Percentiles rank a stretch among this genome's conserved stretches.
phyloP scores from a whole-genome alignment of 2,329 filamentous ascomycete species.

The Fusarium tanahbumbuense region DNA sequence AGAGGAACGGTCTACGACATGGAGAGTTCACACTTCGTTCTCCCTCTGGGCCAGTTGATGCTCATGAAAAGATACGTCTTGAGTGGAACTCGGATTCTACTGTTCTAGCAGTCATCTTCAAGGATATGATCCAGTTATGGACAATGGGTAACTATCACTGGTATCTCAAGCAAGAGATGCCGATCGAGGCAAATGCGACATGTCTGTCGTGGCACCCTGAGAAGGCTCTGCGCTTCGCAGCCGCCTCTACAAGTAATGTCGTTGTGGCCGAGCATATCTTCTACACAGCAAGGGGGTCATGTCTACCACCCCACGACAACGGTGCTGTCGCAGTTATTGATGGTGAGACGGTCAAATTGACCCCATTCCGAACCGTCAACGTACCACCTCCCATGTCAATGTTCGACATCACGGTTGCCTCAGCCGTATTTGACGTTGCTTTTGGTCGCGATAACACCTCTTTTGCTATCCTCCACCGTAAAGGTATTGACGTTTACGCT shows the following conservation, averaged over 20 bases:
- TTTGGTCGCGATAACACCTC: conserved; percentile 73
- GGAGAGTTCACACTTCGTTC: conserved; percentile 88
- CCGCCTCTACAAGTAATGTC: conserved; percentile 63
- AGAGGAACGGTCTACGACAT: conserved; percentile 96
- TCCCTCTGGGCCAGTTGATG: conserved; percentile 65
- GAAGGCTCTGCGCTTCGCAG: conserved; percentile 76
- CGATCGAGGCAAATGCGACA: conserved; percentile 51
- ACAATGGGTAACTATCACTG: conserved; percentile 98
- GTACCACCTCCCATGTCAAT: conserved; percentile 94
- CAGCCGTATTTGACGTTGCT: conserved; percentile 77
- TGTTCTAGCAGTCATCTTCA: conserved; percentile 83
- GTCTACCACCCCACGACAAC: conserved; percentile 77
- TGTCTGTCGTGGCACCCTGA: conserved; percentile 85
- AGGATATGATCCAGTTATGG: conserved; percentile 88
- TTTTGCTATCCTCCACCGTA: conserved; percentile 78
- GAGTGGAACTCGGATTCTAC: conserved; percentile 94
- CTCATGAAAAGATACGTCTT: conserved; percentile 71
- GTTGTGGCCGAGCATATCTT: conserved; percentile 76
- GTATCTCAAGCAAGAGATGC: conserved; percentile 93
- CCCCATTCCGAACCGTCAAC: conserved; percentile 84
- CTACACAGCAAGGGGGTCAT: conserved; percentile 74
- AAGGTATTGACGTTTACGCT: conserved; percentile 74
- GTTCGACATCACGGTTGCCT: conserved; percentile 73
- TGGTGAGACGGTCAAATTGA: conserved; percentile 82
- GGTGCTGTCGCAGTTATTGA: conserved; percentile 88